phyloP scores from a whole-genome alignment of 495 filamentous ascomycete species.

The Penicillium robsamsonii region DNA sequence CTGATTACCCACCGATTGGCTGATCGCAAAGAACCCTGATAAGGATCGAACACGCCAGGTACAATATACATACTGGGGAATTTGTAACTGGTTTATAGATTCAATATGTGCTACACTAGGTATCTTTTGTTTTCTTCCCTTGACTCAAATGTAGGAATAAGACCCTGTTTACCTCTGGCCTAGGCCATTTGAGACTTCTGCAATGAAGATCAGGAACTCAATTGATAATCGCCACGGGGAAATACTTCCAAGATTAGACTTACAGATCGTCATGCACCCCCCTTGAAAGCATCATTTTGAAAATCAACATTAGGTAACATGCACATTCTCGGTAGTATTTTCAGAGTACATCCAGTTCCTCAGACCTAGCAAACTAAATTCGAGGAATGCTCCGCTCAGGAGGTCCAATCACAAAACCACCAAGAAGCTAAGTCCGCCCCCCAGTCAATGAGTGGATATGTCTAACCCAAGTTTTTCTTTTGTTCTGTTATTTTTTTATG shows the following conservation, averaged over 20 bases:
- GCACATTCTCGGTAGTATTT: neutral
- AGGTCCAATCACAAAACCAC: neutral
- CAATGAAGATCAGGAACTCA: constrained; percentile 8
- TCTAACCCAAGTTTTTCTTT: neutral
- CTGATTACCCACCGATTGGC: neutral
- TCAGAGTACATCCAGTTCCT: neutral
- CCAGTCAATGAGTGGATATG: constrained; percentile 6
- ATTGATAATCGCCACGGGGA: constrained; percentile 6
- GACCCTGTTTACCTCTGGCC: constrained; percentile 1
- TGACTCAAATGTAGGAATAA: constrained; percentile 1
- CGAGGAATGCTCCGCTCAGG: constrained; percentile 3
- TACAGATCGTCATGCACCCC: constrained; percentile 9
- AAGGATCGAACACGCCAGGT: neutral
- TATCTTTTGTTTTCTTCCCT: neutral
- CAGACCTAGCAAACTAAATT: neutral
- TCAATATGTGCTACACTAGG: neutral
- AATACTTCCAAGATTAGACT: neutral
- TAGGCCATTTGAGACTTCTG: constrained; percentile 6
- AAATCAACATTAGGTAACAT: neutral
- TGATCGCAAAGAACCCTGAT: neutral
- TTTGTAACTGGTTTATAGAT: neutral
- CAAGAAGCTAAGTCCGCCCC: neutral
- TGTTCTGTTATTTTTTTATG: neutral
- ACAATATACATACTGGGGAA: neutral
- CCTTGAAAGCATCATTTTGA: constrained; percentile 3